phyloP scores from a whole-genome alignment of 192 early-diverging fungal genomes.

The Coemansia umbellata region DNA sequence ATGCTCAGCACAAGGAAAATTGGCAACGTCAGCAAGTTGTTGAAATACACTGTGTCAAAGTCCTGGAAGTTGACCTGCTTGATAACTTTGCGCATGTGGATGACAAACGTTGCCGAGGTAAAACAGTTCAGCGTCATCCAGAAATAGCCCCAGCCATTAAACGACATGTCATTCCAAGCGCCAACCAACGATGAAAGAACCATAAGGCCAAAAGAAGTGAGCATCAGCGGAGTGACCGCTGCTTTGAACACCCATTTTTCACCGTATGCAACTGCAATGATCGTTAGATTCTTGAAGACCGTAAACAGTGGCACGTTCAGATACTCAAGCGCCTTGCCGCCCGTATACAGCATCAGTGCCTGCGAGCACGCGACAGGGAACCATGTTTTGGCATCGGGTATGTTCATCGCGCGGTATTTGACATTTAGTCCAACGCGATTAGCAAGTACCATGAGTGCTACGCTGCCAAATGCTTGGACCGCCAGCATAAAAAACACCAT shows the following conservation, averaged over 20 bases:
- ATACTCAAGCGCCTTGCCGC: conserved; percentile 89
- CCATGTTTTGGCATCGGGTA: conserved; percentile 67
- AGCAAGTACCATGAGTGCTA: conserved; percentile 55
- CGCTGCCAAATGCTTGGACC: conserved; percentile 66
- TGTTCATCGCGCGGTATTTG: conserved; percentile 64
- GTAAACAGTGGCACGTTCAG: conserved; percentile 93
- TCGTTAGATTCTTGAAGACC: conserved; percentile 98
- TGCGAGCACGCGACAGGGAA: conserved; percentile 80
- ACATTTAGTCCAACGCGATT: conserved; percentile 55
- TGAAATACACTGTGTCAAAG: conserved; percentile 97
- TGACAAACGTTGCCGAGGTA: conserved; percentile 79
- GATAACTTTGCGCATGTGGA: conserved; percentile 89
- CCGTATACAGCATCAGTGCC: conserved; percentile 96
- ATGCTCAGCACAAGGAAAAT: conserved; percentile 67
- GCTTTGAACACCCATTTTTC: conserved; percentile 84
- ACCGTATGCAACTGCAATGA: conserved; percentile 93
- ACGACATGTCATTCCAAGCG: conserved; percentile 71
- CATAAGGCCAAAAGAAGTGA: conserved; percentile 81
- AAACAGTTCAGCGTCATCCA: conserved; percentile 96
- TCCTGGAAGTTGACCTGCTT: conserved; percentile 91
- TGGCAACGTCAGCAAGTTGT: conserved; percentile 88
- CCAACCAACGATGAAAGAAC: conserved; percentile 84
- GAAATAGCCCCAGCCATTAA: conserved; percentile 61
- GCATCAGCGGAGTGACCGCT: conserved; percentile 74
- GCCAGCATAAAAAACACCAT: conserved; percentile 82